Evolutionary conservation across 2,329 filamentous ascomycete genomes (phyloP).

Genomic region (Hypoxylon sp.): DNA sequence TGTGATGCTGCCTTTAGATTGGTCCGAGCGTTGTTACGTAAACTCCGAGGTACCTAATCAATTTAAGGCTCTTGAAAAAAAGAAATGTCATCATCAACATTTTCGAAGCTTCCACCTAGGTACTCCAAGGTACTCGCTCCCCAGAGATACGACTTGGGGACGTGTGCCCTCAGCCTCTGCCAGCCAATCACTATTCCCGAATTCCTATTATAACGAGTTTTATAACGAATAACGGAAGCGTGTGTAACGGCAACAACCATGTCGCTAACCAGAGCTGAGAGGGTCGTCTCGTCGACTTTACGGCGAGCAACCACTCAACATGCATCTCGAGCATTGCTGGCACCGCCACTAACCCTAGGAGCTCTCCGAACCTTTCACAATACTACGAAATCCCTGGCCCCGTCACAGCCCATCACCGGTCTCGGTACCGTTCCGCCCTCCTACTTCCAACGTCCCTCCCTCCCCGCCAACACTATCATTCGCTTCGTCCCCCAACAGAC

Average conservation of each 20-base stretch:
- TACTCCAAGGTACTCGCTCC: neutral
- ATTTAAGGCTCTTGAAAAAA: conserved; percentile 12
- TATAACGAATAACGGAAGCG: conserved; percentile 6
- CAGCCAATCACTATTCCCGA: neutral
- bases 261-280: conserved; percentile 50
- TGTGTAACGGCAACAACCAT: conserved; percentile 39
- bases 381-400: conserved; percentile 42
- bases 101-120: conserved; percentile 12
- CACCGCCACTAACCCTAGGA: conserved; percentile 36
- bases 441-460: conserved; percentile 82
- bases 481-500: conserved; percentile 99
- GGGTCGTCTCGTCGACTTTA: conserved; percentile 46
- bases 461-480: conserved; percentile 94
- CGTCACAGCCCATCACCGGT: conserved; percentile 47
- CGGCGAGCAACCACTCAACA: conserved; percentile 37
- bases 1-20: neutral
- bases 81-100: conserved; percentile 29
- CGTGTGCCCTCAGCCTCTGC: conserved; percentile 15
- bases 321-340: conserved; percentile 25
- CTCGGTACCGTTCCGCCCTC: conserved; percentile 69
- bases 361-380: conserved; percentile 46
- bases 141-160: conserved; percentile 9
- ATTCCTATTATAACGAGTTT: neutral
- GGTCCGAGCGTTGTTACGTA: neutral
- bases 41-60: conserved; percentile 8